Conservation (phyloP, 768 basidiomycete genomes). For the Tylopilus subfusipes region DNA sequence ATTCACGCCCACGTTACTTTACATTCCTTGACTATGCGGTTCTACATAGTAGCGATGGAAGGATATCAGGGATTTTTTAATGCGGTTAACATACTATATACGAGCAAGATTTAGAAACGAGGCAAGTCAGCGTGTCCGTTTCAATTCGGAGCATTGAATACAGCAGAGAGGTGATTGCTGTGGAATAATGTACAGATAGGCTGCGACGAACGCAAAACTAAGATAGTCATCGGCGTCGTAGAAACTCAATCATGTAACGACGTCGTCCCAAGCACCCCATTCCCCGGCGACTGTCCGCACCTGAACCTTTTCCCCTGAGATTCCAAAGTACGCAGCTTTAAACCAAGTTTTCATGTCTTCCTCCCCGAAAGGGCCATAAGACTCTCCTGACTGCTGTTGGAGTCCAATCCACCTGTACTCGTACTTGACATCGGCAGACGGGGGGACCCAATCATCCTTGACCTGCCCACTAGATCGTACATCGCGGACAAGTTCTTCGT, state of each 20-base stretch:
- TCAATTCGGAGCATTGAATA: background rate
- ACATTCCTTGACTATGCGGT: slow-evolving; percentile 11
- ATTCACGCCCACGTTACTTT: slow-evolving; percentile 12
- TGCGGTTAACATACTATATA: slow-evolving; percentile 6
- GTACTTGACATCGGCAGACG: slow-evolving; percentile 70
- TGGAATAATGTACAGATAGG: slow-evolving; percentile 19
- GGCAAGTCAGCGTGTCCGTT: background rate
- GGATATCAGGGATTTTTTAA: slow-evolving; percentile 22
- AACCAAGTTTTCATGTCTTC: slow-evolving; percentile 80
- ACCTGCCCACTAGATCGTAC: slow-evolving; percentile 73
- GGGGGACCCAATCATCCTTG: slow-evolving; percentile 66
- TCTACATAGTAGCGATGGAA: slow-evolving; percentile 6
- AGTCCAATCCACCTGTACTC: slow-evolving; percentile 79
- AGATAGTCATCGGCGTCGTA: background rate
- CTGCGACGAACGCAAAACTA: background rate
- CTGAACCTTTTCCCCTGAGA: slow-evolving; percentile 71
- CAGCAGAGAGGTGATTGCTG: background rate
- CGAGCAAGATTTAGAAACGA: background rate
- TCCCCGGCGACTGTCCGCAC: slow-evolving; percentile 62
- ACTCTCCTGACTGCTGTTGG: slow-evolving; percentile 45
- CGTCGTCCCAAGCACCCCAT: slow-evolving; percentile 74
- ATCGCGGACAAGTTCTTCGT: slow-evolving; percentile 77
- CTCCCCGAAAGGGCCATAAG: slow-evolving; percentile 79
- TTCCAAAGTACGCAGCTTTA: slow-evolving; percentile 78
- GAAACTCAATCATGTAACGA: slow-evolving; percentile 44